phyloP scores from a whole-genome alignment of 148 eudicot genomes.

The Fagopyrum esculentum region DNA sequence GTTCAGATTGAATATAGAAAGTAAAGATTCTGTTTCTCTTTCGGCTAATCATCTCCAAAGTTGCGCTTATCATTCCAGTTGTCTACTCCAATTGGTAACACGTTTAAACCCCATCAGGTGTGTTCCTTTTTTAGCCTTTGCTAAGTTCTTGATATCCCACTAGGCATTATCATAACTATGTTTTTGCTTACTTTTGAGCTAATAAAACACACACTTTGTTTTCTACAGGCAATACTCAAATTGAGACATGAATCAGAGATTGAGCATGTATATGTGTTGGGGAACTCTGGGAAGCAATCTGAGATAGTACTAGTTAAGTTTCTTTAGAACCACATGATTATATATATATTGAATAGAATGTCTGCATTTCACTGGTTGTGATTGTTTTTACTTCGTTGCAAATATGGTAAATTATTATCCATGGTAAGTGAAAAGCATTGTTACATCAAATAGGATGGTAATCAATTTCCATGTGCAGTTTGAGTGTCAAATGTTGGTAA shows the following conservation, averaged over 20 bases:
- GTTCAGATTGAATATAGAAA: conserved; percentile 62
- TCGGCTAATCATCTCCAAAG: conserved; percentile 93
- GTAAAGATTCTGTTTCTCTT: conserved; percentile 49
- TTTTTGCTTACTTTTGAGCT: not conserved
- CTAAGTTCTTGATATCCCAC: not conserved
- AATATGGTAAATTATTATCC: not conserved
- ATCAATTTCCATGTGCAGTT: no score
- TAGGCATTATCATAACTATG: not conserved
- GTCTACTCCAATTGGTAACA: conserved; percentile 57
- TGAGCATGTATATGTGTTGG: conserved; percentile 78
- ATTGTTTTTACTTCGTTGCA: not conserved
- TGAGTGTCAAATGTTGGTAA: no score
- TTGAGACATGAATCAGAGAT: conserved; percentile 75
- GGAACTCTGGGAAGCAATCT: conserved; percentile 53
- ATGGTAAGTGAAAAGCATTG: not conserved
- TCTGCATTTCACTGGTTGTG: not conserved
- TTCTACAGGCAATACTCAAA: conserved; percentile 66
- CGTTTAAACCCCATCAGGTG: conserved; percentile 94
- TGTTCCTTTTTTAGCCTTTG: conserved; percentile 8
- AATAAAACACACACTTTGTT: conserved; percentile 3
- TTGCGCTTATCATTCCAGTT: conserved; percentile 68
- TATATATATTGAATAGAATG: not conserved
- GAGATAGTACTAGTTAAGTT: conserved; percentile 61
- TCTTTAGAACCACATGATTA: not conserved
- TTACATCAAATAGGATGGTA: no score